Conservation (phyloP, 2,329 filamentous ascomycete genomes). For the Aspergillus japonicus region DNA sequence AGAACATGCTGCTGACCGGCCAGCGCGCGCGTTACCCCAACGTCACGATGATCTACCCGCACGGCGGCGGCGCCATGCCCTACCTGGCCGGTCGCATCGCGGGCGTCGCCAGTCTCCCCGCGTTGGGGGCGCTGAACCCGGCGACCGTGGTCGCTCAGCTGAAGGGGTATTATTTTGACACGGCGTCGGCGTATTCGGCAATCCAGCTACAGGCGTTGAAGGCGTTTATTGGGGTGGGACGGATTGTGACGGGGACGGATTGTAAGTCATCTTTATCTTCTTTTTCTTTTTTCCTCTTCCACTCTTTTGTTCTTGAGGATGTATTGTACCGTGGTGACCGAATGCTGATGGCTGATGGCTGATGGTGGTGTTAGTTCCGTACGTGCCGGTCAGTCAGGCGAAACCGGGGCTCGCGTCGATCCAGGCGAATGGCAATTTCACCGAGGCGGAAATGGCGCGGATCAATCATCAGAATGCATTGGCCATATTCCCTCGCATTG, state of each 20-base stretch:
- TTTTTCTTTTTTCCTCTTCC: too few relatives aligned
- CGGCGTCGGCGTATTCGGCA: slow-evolving; percentile 23
- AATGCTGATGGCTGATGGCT: too few relatives aligned
- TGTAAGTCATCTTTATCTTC: slow-evolving; percentile 14
- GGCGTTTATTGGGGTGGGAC: slow-evolving; percentile 20
- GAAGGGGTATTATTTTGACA: slow-evolving; percentile 18
- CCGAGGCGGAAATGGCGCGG: slow-evolving; percentile 16
- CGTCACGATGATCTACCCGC: slow-evolving; percentile 25
- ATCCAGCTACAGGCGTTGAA: slow-evolving; percentile 26
- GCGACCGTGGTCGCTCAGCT: slow-evolving; percentile 21
- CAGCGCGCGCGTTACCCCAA: slow-evolving; percentile 20
- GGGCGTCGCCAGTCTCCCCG: slow-evolving; percentile 17
- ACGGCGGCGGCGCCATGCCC: slow-evolving; percentile 25
- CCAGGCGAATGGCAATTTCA: slow-evolving; percentile 22
- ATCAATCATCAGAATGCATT: slow-evolving; percentile 28
- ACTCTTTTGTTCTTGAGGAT: too few relatives aligned
- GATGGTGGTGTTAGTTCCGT: slow-evolving; percentile 18
- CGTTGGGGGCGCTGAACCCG: slow-evolving; percentile 17
- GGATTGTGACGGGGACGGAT: slow-evolving; percentile 27
- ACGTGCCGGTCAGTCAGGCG: slow-evolving; percentile 17
- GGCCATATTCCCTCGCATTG: slow-evolving; percentile 21
- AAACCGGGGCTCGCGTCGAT: slow-evolving; percentile 10
- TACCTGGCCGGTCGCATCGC: slow-evolving; percentile 25
- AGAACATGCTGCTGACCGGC: slow-evolving; percentile 23
- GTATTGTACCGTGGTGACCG: too few relatives aligned